Evolutionary conservation across 2,329 filamentous ascomycete species (phyloP).

Genomic region (Aspergillus proliferans): DNA sequence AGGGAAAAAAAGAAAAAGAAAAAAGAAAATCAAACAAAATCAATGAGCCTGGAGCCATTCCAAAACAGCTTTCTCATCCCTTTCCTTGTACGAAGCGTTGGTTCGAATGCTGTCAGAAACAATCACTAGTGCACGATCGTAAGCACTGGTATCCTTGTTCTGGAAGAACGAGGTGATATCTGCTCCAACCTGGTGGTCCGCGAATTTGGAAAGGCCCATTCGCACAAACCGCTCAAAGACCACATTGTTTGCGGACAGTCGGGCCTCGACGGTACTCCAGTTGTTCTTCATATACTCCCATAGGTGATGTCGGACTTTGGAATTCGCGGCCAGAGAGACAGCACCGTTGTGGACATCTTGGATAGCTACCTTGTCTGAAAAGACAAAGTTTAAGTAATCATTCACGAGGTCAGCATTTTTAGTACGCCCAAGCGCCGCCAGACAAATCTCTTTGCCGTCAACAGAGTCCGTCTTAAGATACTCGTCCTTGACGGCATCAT

Average conservation of each 20-base stretch:
- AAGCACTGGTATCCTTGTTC: slow-evolving; percentile 76
- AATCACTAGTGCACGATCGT: slow-evolving; percentile 78
- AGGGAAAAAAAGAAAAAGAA: neutral
- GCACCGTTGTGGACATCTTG: slow-evolving; percentile 84
- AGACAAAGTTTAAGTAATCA: slow-evolving; percentile 64
- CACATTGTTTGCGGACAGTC: slow-evolving; percentile 74
- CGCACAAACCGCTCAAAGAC: slow-evolving; percentile 85
- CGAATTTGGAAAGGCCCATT: slow-evolving; percentile 70
- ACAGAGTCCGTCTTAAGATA: slow-evolving; percentile 77
- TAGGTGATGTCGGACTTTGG: slow-evolving; percentile 63
- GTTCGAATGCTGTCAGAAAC: slow-evolving; percentile 80
- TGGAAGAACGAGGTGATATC: slow-evolving; percentile 83
- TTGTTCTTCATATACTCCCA: slow-evolving; percentile 84
- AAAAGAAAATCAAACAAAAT: slow-evolving; percentile 43
- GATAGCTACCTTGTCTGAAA: slow-evolving; percentile 75
- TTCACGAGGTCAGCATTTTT: slow-evolving; percentile 63
- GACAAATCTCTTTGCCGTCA: slow-evolving; percentile 82
- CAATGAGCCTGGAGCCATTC: slow-evolving; percentile 67
- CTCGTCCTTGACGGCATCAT: slow-evolving; percentile 72
- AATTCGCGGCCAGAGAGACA: slow-evolving; percentile 66
- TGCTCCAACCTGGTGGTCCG: slow-evolving; percentile 59
- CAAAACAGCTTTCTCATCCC: slow-evolving; percentile 65
- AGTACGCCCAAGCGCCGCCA: slow-evolving; percentile 68
- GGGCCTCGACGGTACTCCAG: slow-evolving; percentile 67
- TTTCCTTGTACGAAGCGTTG: slow-evolving; percentile 71